A percentile compares a stretch with the other conserved stretches of the same genome.
These are phyloP conservation scores for Lithohypha guttulata DNA, from an alignment of 2,329 filamentous ascomycete genomes.

Conservation along the genomic window DNA sequence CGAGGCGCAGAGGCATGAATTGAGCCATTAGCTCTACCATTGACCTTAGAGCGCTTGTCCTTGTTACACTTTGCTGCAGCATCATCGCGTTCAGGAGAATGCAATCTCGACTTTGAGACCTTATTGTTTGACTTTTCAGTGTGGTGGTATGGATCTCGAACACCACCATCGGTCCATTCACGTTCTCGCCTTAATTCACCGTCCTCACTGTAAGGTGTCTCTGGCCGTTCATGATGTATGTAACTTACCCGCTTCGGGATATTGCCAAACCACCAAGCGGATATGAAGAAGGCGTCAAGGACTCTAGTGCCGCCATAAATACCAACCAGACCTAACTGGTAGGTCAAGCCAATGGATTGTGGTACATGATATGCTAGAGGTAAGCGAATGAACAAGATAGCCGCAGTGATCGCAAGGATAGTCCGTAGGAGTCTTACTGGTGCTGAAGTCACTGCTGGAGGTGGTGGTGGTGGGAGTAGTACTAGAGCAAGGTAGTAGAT, in stretches of 20 bases:
- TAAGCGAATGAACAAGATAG: constrained; percentile 32
- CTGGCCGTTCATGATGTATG: constrained; percentile 26
- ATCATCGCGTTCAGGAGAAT: not conserved
- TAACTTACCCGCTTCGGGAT: constrained; percentile 35
- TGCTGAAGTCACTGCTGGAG: constrained; percentile 25
- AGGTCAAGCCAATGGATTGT: constrained; percentile 36
- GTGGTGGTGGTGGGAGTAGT: constrained; percentile 32
- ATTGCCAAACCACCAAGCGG: constrained; percentile 30
- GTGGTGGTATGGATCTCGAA: constrained; percentile 14
- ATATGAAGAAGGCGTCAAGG: constrained; percentile 36
- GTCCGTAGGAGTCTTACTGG: constrained; percentile 28
- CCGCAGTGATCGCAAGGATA: constrained; percentile 28
- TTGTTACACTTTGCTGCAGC: not conserved
- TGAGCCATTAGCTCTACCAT: not conserved
- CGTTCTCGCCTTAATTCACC: not conserved
- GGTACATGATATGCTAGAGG: constrained; percentile 34
- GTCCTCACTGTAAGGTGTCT: constrained; percentile 20
- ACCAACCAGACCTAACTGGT: constrained; percentile 35
- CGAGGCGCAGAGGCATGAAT: not conserved
- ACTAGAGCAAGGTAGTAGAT: constrained; percentile 35
- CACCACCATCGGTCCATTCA: constrained; percentile 15
- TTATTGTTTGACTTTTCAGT: not conserved
- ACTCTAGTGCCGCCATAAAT: constrained; percentile 34
- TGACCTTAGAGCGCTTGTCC: not conserved
- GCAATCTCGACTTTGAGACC: not conserved